Evolutionary conservation across 169 alveolate species (phyloP).

Genomic region (Plasmodium billcollinsi): DNA sequence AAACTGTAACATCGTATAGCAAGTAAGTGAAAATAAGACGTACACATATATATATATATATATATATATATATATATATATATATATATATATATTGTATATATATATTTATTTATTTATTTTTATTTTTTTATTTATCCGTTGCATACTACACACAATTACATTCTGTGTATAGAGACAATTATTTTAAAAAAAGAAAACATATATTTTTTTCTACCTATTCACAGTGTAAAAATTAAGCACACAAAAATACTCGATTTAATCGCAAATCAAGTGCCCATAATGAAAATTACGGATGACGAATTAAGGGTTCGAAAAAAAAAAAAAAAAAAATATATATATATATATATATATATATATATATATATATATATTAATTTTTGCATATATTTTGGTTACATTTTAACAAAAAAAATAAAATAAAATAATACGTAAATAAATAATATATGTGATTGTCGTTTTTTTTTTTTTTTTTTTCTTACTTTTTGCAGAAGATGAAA

Average conservation of each 20-base stretch:
- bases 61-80: not conserved
- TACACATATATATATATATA: not conserved
- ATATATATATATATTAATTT: not conserved
- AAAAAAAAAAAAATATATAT: not conserved
- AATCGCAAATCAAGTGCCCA: constrained; percentile 71
- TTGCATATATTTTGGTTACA: too few species aligned
- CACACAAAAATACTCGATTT: constrained; percentile 63
- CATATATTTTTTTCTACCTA: not conserved
- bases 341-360: too few species aligned
- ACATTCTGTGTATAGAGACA: too few species aligned
- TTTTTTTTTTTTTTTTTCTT: constrained; percentile 3
- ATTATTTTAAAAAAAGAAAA: not conserved
- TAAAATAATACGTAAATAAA: not conserved
- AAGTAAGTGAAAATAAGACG: constrained; percentile 77
- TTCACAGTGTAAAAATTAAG: constrained; percentile 56
- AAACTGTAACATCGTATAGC: constrained; percentile 78
- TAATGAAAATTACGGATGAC: constrained; percentile 70
- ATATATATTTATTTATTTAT: not conserved
- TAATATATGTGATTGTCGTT: not conserved
- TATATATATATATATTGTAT: not conserved
- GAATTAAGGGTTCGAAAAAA: constrained; percentile 34
- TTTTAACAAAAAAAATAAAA: too few species aligned
- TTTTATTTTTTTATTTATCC: too few species aligned
- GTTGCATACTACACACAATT: too few species aligned
- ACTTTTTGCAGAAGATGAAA: constrained; percentile 24